A percentile compares a stretch with the other conserved stretches of the same genome.
These are phyloP conservation scores for Xerocomus cyaneibrunnescens DNA, from an alignment of 1,284 basidiomycete genomes.

Conservation along the genomic window DNA sequence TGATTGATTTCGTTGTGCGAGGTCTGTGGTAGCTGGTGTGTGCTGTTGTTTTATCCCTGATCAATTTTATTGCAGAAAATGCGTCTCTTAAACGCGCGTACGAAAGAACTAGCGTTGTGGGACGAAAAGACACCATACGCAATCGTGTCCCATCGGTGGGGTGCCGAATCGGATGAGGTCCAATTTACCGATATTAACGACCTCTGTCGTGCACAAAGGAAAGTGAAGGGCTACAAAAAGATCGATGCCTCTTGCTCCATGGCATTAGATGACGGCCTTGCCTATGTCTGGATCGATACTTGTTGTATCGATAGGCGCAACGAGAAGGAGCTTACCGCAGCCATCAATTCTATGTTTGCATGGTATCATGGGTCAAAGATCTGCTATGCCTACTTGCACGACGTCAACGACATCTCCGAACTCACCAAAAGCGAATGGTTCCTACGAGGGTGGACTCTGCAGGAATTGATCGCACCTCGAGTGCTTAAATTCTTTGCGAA, in stretches of 20 bases:
- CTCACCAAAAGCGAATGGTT: constrained; percentile 30
- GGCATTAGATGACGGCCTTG: constrained; percentile 15
- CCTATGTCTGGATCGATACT: constrained; percentile 31
- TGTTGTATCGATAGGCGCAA: constrained; percentile 30
- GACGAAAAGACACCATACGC: constrained; percentile 20
- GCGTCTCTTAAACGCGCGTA: constrained; percentile 43
- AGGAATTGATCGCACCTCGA: constrained; percentile 22
- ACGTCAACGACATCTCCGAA: constrained; percentile 17
- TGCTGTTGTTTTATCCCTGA: too few species aligned
- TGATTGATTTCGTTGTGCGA: too few species aligned
- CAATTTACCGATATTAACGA: constrained; percentile 27
- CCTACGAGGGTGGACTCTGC: constrained; percentile 11
- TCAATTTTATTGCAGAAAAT: too few species aligned
- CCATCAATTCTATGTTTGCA: constrained; percentile 32
- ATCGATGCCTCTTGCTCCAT: constrained; percentile 16
- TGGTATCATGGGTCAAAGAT: constrained; percentile 28
- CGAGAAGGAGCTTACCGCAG: constrained; percentile 22
- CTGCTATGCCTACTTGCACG: constrained; percentile 31
- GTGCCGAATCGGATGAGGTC: constrained; percentile 23
- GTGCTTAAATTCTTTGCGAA: constrained; percentile 25
- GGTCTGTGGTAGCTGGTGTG: too few species aligned
- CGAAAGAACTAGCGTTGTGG: constrained; percentile 18
- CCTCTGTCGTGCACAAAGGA: constrained; percentile 1
- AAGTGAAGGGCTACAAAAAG: constrained; percentile 25
- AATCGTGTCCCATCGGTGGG: constrained; percentile 28